Evolutionary conservation across 2,329 filamentous ascomycete species (phyloP), one percentile per base, ranked within the genome.

Genomic region (Chalaropsis thielavioides): DNA sequence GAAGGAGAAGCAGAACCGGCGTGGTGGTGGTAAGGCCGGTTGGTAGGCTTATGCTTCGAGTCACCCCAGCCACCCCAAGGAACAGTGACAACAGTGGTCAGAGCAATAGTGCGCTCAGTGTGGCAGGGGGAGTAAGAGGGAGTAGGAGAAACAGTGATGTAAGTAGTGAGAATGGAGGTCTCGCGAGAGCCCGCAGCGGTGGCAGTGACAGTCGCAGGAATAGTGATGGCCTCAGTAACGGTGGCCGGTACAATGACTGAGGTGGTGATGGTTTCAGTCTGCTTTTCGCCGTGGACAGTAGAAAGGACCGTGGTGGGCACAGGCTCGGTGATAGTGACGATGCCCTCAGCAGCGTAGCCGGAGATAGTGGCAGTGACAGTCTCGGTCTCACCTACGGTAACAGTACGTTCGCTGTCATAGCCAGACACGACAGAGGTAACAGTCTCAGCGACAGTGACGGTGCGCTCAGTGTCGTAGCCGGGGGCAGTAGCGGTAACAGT

Each of bases 261-360:
- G 22, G 65, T 61, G 43, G 40, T 61, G 24, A 66, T 19, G 15
- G 65, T 66, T 44, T 66, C 65, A 17, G 61, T 66, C 56, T 60
- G 27, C 11, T 43, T 31, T 27, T 56, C 44, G 22, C 54, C 65
- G n/a, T n/a, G 15, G 35, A 60, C 5, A 40, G 64, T 65, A 7
- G 51, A 40, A 41, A 59, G 24, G 19, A 60, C 40, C 41, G 64
- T 73, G 77, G 67, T 77, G 68, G 65, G 74, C 38, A 66, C 65
- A 54, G 61, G 13, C 19, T 61, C 69, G 49, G 79, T 63, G 24
- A 73, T 75, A 61, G 73, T 75, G 44, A 76, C 66, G 66, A 74
- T 77, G 51, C 73, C 77, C 40, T 76, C 64, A 59, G 76, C 69
- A 31, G 74, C 75, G 27, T 75, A 62, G 63, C 73, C 74, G 35